Evolutionary conservation across 306 rosid genomes (phyloP).

Genomic region (Leucaena leucocephala): DNA sequence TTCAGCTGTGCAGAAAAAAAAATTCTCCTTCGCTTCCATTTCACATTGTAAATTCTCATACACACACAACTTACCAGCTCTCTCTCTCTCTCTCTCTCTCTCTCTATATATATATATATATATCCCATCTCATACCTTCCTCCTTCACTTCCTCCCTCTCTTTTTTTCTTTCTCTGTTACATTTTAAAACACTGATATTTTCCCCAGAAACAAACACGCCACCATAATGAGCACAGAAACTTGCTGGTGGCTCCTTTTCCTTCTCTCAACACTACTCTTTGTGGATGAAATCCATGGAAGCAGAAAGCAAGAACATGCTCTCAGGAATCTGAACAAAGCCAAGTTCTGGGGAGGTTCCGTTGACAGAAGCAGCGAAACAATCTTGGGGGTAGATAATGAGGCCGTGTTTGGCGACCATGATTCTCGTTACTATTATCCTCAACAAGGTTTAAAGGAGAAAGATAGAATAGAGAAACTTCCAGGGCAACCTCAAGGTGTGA

Average conservation of each 20-base stretch:
- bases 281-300: constrained; percentile 53
- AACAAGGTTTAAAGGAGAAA: constrained; percentile 61
- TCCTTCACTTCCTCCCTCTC: constrained; percentile 30
- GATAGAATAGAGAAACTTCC: constrained; percentile 70
- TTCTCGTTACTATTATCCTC: constrained; percentile 33
- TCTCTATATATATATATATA: too few relatives aligned
- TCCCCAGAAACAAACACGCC: constrained; percentile 23
- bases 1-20: too few relatives aligned
- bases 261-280: constrained; percentile 31
- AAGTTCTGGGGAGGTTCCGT: constrained; percentile 34
- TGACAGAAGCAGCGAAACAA: constrained; percentile 38
- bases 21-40: background rate
- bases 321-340: constrained; percentile 44
- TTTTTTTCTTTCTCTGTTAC: background rate
- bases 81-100: too few relatives aligned
- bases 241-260: constrained; percentile 6
- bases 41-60: background rate
- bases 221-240: constrained; percentile 34
- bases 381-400: constrained; percentile 37
- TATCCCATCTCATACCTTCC: constrained; percentile 19
- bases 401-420: background rate
- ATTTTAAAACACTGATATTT: background rate
- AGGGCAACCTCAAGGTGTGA: constrained; percentile 70
- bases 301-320: constrained; percentile 43
- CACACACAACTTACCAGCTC: constrained; percentile 30